Evolutionary conservation across 1,139 yeast species (phyloP), one percentile per base, ranked within the genome.

Genomic region (Scheffersomyces quercinus): DNA sequence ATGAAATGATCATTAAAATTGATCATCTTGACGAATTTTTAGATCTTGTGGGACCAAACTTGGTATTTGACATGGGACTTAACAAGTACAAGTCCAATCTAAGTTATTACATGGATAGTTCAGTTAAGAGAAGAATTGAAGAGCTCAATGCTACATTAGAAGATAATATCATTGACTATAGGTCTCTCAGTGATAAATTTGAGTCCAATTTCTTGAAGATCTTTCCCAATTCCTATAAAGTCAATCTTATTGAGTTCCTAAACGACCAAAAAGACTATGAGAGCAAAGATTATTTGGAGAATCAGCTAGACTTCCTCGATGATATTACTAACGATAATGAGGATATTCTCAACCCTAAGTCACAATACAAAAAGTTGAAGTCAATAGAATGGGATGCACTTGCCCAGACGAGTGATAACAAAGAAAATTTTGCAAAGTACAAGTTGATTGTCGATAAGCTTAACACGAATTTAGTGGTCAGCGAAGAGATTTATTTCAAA

Each of bases 361-460:
- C 65, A 1, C 64, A 62, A 56, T 44, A 58, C 8, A 60, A 61
- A 37, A 64, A 60, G 40, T 48, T 68, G 34, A 62, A 58, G 28
- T 28, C 56, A 0, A 49, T 70, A 9, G 70, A 68, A 44, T 73
- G 77, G 77, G 73, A 70, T 45, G 57, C 73, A 0, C 52, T 71
- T 14, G 45, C 55, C 29, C 52, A 54, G 1, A 43, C 47, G 3
- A 47, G 45, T 0, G 48, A 45, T 10, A 64, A 64, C 40, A 43
- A 48, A 13, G 60, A 53, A 11, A 56, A 49, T 10, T 67, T 56
- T 47, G 48, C 48, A 9, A 53, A 54, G 31, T 69, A 71, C 48
- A 48, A 48, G 13, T 57, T 60, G 11, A 45, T 59, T 2, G 39
- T 60, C 8, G 44, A 50, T 6, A 59, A 54, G 32, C 51, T 58